Evolutionary conservation across 2,329 filamentous ascomycete genomes (phyloP), one percentile per base, ranked within the genome.

Genomic region (Stemphylium vesicarium): DNA sequence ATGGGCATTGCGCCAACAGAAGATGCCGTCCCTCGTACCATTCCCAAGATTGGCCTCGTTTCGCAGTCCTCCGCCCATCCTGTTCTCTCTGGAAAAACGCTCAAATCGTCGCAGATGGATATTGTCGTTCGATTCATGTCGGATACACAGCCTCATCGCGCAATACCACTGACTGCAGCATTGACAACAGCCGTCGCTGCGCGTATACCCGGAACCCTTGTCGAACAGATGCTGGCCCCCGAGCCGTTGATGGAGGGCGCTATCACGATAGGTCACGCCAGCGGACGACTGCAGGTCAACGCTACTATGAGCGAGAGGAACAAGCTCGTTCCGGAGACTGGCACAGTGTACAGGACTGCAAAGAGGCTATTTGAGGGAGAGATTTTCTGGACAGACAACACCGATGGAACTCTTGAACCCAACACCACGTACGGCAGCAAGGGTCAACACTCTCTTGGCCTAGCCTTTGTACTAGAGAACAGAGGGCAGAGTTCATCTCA

Each of bases 31-130:
- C 80, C 82, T 0, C 80, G 82, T 0, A 85, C 84, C 2, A 82
- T 89, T 1, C 87, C 88, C 1, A 88, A 90, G 68, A 85, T 90
- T 33, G 83, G 81, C 12, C 74, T 88, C 13, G 79, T 87, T 0
- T 81, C 81, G 3, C 62, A 63, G 31, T 72, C 77, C 11, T 62
- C 63, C n/a, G 68, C 67, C 29, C 79, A 76, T 56, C 50, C 42
- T 50, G 71, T 79, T 2, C 60, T 80, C 0, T 78, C 76, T 2
- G 75, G 75, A 0, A 66, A 75, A 12, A 72, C 67, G 6, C 59
- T 78, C 36, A 53, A 73, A 57, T 59, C 59, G 29, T 56, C 70
- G 1, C 56, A 73, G 37, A 66, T 70, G 24, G 76, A 80, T 51
- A 68, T 80, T 16, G 70, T 79, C 4, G 70, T 78, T 20, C 71